A percentile compares a stretch with the other conserved stretches of the same genome.
Conservation (phyloP, 345 rosid genomes). For the Aquilaria yunnanensis region DNA sequence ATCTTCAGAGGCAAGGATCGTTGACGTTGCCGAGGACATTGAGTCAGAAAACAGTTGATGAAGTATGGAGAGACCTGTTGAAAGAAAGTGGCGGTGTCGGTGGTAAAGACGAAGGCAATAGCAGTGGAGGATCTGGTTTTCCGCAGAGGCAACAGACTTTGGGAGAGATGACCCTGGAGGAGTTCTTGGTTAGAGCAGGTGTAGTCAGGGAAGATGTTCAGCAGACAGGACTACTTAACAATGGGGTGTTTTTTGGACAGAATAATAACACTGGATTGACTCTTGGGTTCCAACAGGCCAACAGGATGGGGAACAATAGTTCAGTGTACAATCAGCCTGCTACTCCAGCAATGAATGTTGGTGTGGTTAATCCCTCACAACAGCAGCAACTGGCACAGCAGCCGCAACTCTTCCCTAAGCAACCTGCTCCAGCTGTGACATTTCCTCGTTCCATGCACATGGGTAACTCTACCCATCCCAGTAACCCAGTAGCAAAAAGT, state of each 20-base stretch:
- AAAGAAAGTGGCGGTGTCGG: slow-evolving; percentile 36
- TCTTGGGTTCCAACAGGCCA: slow-evolving; percentile 51
- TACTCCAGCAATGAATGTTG: slow-evolving; percentile 33
- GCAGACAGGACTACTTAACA: slow-evolving; percentile 27
- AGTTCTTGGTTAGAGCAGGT: slow-evolving; percentile 69
- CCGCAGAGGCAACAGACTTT: slow-evolving; percentile 49
- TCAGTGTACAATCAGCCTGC: slow-evolving; percentile 31
- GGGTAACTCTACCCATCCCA: slow-evolving; percentile 24
- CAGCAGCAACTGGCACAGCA: slow-evolving; percentile 15
- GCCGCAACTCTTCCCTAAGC: slow-evolving; percentile 52
- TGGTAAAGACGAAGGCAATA: slow-evolving; percentile 22
- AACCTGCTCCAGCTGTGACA: slow-evolving; percentile 28
- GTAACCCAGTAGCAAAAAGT: slow-evolving; percentile 33
- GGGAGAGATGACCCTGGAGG: slow-evolving; percentile 81
- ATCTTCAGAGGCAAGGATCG: slow-evolving; percentile 80
- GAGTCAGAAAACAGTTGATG: slow-evolving; percentile 87
- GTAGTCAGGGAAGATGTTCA: slow-evolving; percentile 70
- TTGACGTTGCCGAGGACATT: slow-evolving; percentile 74
- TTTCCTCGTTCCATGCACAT: slow-evolving; percentile 39
- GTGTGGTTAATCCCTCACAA: slow-evolving; percentile 30
- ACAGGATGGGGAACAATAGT: slow-evolving; percentile 25
- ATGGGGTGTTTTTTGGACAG: slow-evolving; percentile 38
- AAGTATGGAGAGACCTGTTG: slow-evolving; percentile 68
- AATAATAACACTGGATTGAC: slow-evolving; percentile 29
- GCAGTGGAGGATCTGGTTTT: slow-evolving; percentile 21